Evolutionary conservation across 2,329 filamentous ascomycete species (phyloP).

Genomic region (Alternaria burnsii): DNA sequence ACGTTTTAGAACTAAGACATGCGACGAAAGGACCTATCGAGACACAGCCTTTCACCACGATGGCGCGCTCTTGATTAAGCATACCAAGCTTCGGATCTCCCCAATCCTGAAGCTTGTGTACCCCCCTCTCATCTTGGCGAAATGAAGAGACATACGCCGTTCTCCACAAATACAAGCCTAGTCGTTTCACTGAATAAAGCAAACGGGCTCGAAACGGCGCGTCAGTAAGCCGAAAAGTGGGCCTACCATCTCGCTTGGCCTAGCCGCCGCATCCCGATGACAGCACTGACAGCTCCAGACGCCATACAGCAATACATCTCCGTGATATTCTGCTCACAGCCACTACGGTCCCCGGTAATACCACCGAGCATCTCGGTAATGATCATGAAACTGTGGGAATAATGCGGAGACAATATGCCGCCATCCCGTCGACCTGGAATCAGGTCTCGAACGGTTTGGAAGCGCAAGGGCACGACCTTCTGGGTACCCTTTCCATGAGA

Average conservation of each 20-base stretch:
- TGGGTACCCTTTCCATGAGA: background rate
- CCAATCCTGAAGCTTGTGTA: conserved; percentile 2
- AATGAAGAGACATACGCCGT: background rate
- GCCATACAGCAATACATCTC: background rate
- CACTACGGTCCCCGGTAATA: background rate
- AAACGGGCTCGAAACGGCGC: background rate
- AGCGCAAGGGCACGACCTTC: background rate
- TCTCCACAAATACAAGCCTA: background rate
- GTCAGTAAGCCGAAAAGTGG: conserved; percentile 6
- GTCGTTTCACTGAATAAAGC: conserved; percentile 3
- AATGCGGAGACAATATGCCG: conserved; percentile 1
- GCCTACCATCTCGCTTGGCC: conserved; percentile 1
- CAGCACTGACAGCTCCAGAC: conserved; percentile 3
- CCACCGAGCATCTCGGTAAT: conserved; percentile 1
- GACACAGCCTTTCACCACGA: background rate
- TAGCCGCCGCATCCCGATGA: background rate
- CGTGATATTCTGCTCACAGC: conserved; percentile 1
- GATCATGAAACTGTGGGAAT: background rate
- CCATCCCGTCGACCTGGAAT: background rate
- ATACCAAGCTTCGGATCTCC: conserved; percentile 1
- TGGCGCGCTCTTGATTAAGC: background rate
- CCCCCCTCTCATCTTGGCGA: conserved; percentile 6
- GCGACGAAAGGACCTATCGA: no score
- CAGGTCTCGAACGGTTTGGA: conserved; percentile 4
- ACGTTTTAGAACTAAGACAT: background rate